These are phyloP conservation scores for Anisogramma anomala DNA, from an alignment of 2,329 filamentous ascomycete genomes.

Conservation along the genomic window DNA sequence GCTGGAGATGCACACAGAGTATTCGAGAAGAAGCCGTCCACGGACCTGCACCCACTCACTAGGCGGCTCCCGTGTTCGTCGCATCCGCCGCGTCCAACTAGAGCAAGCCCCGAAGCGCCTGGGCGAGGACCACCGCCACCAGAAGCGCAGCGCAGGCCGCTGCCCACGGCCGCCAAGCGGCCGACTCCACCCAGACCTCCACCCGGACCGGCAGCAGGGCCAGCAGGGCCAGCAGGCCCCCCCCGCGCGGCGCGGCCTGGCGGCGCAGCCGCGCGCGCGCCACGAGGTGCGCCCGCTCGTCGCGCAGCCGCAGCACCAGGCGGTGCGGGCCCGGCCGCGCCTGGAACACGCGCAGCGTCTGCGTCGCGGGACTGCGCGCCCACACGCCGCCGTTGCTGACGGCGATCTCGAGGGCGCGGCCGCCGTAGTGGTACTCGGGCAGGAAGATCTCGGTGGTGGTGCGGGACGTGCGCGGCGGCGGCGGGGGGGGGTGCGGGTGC, in stretches of 20 bases:
- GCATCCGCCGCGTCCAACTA: too few relatives aligned
- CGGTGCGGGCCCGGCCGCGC: constrained; percentile 12
- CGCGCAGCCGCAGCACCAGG: constrained; percentile 19
- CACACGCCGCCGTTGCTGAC: constrained; percentile 23
- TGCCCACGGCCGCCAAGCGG: too few relatives aligned
- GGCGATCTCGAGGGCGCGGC: constrained; percentile 19
- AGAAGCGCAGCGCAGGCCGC: too few relatives aligned
- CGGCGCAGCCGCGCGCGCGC: constrained; percentile 10
- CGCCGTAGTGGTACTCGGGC: constrained; percentile 27
- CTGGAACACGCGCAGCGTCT: constrained; percentile 23
- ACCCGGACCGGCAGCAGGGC: neutral
- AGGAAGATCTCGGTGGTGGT: constrained; percentile 31
- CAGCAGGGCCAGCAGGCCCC: constrained; percentile 8
- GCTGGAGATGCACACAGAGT: too few relatives aligned
- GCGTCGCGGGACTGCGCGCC: constrained; percentile 19
- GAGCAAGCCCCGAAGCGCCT: too few relatives aligned
- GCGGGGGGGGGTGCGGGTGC: too few relatives aligned
- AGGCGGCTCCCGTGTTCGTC: too few relatives aligned
- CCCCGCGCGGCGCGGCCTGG: constrained; percentile 3
- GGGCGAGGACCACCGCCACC: too few relatives aligned
- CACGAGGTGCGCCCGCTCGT: constrained; percentile 17
- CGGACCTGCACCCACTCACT: too few relatives aligned
- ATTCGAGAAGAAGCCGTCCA: too few relatives aligned
- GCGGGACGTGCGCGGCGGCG: constrained; percentile 15
- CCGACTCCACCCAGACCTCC: constrained; percentile 5